Conservation (phyloP, 495 filamentous ascomycete genomes). For the Penicillium herquei region DNA sequence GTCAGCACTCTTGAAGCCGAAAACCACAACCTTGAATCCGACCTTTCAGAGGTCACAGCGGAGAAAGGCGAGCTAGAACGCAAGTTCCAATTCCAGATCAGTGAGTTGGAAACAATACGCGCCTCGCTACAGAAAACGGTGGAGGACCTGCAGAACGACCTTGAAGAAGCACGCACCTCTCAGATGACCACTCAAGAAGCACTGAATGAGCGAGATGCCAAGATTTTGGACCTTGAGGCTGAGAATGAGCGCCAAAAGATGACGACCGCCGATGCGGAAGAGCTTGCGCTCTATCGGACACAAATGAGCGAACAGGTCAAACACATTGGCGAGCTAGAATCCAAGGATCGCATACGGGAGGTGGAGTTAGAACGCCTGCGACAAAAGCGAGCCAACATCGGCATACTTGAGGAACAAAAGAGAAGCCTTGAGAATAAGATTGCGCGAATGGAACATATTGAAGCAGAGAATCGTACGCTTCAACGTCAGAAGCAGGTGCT, state of each 20-base stretch:
- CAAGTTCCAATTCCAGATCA: slow-evolving; percentile 63
- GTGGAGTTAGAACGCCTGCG: slow-evolving; percentile 77
- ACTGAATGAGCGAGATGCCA: slow-evolving; percentile 63
- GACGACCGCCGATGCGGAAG: slow-evolving; percentile 81
- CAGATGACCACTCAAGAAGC: slow-evolving; percentile 66
- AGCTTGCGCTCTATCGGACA: slow-evolving; percentile 74
- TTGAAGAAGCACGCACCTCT: slow-evolving; percentile 58
- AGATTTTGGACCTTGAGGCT: slow-evolving; percentile 71
- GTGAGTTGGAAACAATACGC: slow-evolving; percentile 70
- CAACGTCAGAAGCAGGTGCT: slow-evolving; percentile 79
- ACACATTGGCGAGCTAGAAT: slow-evolving; percentile 82
- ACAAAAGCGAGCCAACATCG: slow-evolving; percentile 76
- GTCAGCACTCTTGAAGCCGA: slow-evolving; percentile 70
- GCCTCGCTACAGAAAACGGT: slow-evolving; percentile 64
- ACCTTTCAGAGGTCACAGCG: slow-evolving; percentile 70
- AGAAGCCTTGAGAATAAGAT: slow-evolving; percentile 74
- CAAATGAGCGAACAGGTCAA: slow-evolving; percentile 86
- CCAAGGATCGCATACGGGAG: slow-evolving; percentile 74
- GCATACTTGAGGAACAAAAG: slow-evolving; percentile 97
- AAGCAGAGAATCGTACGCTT: slow-evolving; percentile 72
- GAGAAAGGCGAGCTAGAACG: slow-evolving; percentile 70
- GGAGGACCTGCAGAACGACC: slow-evolving; percentile 69
- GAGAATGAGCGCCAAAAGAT: slow-evolving; percentile 80
- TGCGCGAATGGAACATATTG: slow-evolving; percentile 69
- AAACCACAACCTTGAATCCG: slow-evolving; percentile 68